Base-by-base conservation (phyloP, 306 rosid genomes). In the Vachellia collinsii region DNA sequence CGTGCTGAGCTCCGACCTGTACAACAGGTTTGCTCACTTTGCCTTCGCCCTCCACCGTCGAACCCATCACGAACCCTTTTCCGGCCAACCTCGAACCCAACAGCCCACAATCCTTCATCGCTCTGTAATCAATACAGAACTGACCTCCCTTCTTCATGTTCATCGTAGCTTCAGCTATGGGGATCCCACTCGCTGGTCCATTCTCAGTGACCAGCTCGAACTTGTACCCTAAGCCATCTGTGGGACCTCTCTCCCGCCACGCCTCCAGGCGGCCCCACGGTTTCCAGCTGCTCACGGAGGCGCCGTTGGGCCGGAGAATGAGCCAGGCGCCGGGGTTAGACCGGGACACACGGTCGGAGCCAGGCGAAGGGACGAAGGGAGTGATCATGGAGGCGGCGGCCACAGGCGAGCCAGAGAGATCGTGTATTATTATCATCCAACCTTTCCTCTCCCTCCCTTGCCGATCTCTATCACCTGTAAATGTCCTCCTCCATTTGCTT, bases 311-410 rank as follows among this genome's bases (percentile, higher is more conserved):
- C 1, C 97, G 90, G n/a, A 94, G 97, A 48, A 93, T 93, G 72
- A 94, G 99, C 99, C 99, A 94, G 0, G 97, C 94, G 4, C 99
- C 99, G 0, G 99, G 97, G 84, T 91, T 94, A 19, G 97, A 93
- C 73, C 97, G 86, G 1, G 97, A 94, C 14, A 94, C 99, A 1
- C 97, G 85, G 12, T 93, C 97, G 0, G 96, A 82, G 12, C 97
- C 93, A 0, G 97, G 98, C 25, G 99, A 95, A 4, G 98, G 96
- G 5, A 95, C 99, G 77, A 95, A 95, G 3, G 99, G 99, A 0
- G 99, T 95, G 78, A 90, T 78, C 91, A 95, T 91, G 16, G 99
- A 93, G 8, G 99, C 99, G 0, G 99, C 91, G 0, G 99, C 99
- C 22, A 91, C 98, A 0, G 98, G 93, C 2, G 99, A 95, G 17